phyloP scores from a whole-genome alignment of 1,284 basidiomycete genomes.

The Irpex rosettiformis region DNA sequence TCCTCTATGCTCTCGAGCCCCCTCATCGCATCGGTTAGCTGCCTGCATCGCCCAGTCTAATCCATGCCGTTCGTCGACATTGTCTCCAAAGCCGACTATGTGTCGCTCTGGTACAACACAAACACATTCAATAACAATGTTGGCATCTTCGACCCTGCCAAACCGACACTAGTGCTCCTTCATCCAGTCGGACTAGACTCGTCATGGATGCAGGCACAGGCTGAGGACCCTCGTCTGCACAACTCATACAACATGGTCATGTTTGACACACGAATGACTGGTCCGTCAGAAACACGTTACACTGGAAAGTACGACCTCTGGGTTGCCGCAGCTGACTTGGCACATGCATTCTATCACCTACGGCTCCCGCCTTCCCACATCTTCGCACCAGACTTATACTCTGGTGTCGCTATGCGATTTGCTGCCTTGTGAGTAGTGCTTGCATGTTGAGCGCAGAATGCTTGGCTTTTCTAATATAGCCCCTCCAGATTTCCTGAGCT shows the following conservation, averaged over 20 bases:
- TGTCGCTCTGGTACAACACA: slow-evolving; percentile 67
- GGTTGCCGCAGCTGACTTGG: slow-evolving; percentile 74
- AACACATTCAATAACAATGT: slow-evolving; percentile 56
- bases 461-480: neutral
- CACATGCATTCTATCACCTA: slow-evolving; percentile 58
- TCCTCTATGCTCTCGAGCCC: slow-evolving; percentile 2
- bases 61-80: slow-evolving; percentile 72
- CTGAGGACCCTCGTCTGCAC: slow-evolving; percentile 61
- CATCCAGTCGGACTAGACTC: slow-evolving; percentile 68
- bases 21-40: slow-evolving; percentile 4
- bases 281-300: slow-evolving; percentile 52
- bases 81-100: slow-evolving; percentile 58
- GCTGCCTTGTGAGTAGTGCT: slow-evolving; percentile 4
- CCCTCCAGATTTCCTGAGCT: slow-evolving; percentile 62
- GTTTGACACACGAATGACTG: slow-evolving; percentile 68
- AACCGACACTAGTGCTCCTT: slow-evolving; percentile 61
- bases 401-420: slow-evolving; percentile 50
- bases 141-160: slow-evolving; percentile 59
- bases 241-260: slow-evolving; percentile 63
- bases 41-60: neutral
- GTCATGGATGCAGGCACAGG: slow-evolving; percentile 62
- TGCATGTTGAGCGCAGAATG: neutral
- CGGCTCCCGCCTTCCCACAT: slow-evolving; percentile 65
- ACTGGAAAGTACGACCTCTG: slow-evolving; percentile 62
- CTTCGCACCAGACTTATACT: slow-evolving; percentile 51